phyloP scores from a whole-genome alignment of 2,329 filamentous ascomycete genomes.

The Cryphonectria nitschkei region DNA sequence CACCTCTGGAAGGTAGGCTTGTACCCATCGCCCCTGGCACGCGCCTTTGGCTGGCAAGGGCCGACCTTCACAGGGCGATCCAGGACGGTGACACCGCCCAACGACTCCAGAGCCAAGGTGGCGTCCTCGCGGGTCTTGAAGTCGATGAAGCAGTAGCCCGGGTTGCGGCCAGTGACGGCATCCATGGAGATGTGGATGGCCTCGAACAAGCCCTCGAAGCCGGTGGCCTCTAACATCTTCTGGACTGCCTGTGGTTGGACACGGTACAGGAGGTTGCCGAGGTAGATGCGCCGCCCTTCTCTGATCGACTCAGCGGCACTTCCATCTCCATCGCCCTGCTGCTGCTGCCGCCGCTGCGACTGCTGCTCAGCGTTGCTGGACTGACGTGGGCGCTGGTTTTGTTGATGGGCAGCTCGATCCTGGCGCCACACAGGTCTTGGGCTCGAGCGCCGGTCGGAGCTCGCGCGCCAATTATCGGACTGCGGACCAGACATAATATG shows the following conservation, averaged over 20 bases:
- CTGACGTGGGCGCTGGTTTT: neutral
- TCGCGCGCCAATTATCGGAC: neutral
- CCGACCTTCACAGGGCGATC: slow-evolving; percentile 66
- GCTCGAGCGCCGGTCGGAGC: neutral
- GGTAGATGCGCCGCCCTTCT: slow-evolving; percentile 55
- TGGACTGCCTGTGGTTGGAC: slow-evolving; percentile 46
- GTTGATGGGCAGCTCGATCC: neutral
- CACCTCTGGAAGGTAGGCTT: slow-evolving; percentile 44
- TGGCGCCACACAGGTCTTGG: neutral
- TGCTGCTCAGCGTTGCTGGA: neutral
- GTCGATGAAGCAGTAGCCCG: slow-evolving; percentile 59
- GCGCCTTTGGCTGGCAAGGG: slow-evolving; percentile 61
- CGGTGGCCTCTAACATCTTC: slow-evolving; percentile 37
- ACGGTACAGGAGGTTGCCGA: slow-evolving; percentile 67
- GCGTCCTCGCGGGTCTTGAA: slow-evolving; percentile 61
- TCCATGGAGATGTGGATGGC: slow-evolving; percentile 71
- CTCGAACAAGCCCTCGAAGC: slow-evolving; percentile 48
- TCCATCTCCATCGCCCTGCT: neutral
- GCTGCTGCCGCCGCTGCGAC: neutral
- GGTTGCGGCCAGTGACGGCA: slow-evolving; percentile 69
- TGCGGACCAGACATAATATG: neutral
- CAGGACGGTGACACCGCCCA: slow-evolving; percentile 58
- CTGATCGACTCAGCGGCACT: slow-evolving; percentile 6
- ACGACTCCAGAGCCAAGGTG: slow-evolving; percentile 57
- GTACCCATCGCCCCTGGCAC: slow-evolving; percentile 25